Evolutionary conservation across 169 alveolate genomes (phyloP).

Genomic region (Eimeria tenella): DNA sequence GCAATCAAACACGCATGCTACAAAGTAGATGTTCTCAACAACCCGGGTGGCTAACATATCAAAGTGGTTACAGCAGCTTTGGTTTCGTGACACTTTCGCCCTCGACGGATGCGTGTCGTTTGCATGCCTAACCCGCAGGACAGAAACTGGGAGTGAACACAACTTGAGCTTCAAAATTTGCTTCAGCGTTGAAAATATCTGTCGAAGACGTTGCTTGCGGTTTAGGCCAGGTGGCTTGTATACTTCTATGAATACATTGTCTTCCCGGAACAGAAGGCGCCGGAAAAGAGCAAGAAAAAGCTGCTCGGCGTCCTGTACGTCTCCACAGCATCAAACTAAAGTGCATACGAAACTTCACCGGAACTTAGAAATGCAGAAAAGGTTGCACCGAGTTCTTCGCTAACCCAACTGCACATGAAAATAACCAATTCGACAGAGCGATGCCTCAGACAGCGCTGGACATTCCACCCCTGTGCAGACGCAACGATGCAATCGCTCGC

Average conservation of each 20-base stretch:
- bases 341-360: too few relatives aligned
- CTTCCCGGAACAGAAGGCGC: conserved; percentile 69
- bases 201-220: conserved; percentile 73
- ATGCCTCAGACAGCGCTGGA: too few relatives aligned
- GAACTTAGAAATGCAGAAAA: too few relatives aligned
- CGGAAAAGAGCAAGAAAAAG: conserved; percentile 71
- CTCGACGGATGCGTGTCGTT: background rate
- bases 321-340: background rate
- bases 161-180: conserved; percentile 63
- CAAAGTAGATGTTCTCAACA: background rate
- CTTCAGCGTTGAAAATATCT: conserved; percentile 53
- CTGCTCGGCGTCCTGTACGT: conserved; percentile 63
- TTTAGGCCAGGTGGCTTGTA: conserved; percentile 54
- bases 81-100: too few relatives aligned
- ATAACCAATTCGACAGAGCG: too few relatives aligned
- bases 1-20: background rate
- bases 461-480: too few relatives aligned
- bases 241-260: conserved; percentile 60
- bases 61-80: background rate
- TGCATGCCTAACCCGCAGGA: conserved; percentile 37
- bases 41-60: background rate
- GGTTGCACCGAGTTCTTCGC: too few relatives aligned
- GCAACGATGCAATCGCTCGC: too few relatives aligned
- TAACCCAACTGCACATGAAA: too few relatives aligned
- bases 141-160: conserved; percentile 52